Conservation (phyloP, 75 land plant genomes). For the Pinus tabuliformis region DNA sequence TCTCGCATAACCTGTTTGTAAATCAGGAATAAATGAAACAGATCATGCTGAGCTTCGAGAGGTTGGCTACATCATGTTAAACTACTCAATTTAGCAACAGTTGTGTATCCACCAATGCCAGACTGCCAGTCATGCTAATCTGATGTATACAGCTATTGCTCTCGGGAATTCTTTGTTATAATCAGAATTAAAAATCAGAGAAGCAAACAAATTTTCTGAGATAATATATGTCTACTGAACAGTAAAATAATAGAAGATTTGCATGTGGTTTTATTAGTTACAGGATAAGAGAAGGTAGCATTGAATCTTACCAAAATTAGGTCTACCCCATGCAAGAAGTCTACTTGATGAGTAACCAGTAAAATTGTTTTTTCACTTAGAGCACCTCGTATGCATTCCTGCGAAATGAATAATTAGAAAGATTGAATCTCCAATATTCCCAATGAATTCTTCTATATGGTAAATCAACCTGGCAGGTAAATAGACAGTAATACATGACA, state of each 20-base stretch:
- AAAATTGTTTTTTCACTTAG: constrained; percentile 72
- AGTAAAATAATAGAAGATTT: background rate
- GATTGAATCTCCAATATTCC: background rate
- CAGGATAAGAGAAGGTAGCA: background rate
- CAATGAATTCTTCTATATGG: constrained; percentile 1
- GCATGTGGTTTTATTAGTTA: background rate
- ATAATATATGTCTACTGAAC: background rate
- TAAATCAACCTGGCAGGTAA: constrained; percentile 1
- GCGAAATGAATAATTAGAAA: constrained; percentile 10
- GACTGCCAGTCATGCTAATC: background rate
- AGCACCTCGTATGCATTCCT: constrained; percentile 91
- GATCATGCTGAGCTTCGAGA: background rate
- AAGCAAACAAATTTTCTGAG: background rate
- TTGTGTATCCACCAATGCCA: background rate
- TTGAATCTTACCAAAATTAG: constrained; percentile 62
- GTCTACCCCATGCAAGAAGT: constrained; percentile 89
- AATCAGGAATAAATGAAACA: background rate
- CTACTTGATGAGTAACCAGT: constrained; percentile 96
- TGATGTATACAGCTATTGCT: background rate
- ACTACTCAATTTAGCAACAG: background rate
- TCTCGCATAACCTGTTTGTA: constrained; percentile 85
- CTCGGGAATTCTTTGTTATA: background rate
- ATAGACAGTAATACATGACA: background rate
- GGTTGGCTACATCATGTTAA: background rate
- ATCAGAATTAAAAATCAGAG: background rate